Evolutionary conservation across 306 rosid species (phyloP).

Genomic region (Casuarina glauca): DNA sequence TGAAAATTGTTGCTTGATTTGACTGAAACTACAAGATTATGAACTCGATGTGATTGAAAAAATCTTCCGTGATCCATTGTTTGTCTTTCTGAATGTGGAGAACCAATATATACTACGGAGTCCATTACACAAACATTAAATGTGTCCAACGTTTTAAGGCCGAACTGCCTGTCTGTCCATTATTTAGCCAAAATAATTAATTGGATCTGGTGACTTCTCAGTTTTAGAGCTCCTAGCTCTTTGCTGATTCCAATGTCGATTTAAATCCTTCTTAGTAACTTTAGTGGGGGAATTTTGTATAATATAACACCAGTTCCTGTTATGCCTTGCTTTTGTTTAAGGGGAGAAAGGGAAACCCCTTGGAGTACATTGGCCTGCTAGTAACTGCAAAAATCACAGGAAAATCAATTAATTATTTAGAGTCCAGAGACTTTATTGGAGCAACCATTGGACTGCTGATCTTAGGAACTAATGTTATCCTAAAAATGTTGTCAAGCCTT

Average conservation of each 20-base stretch:
- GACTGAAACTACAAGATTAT: not conserved
- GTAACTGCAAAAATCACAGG: not conserved
- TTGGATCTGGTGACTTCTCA: conserved; percentile 1
- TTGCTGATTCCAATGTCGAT: not conserved
- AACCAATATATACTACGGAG: not conserved
- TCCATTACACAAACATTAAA: not conserved
- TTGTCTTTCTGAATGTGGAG: not conserved
- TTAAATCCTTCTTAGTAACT: not conserved
- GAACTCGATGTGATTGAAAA: not conserved
- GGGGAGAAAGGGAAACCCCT: not conserved
- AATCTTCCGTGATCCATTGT: not conserved
- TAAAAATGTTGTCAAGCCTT: not conserved
- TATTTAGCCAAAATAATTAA: not conserved
- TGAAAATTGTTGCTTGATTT: not conserved
- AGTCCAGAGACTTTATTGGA: not conserved
- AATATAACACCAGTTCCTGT: not conserved
- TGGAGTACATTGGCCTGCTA: not conserved
- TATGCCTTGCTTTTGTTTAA: not conserved
- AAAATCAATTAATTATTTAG: not conserved
- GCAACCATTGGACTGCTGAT: not conserved
- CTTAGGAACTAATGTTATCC: not conserved
- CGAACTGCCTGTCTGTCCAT: not conserved
- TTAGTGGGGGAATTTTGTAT: not conserved
- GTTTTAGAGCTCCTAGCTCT: not conserved
- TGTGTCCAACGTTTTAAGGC: not conserved